These are phyloP conservation scores for Panaeolus cyanescens DNA, from an alignment of 768 basidiomycete species.

Conservation along the genomic window DNA sequence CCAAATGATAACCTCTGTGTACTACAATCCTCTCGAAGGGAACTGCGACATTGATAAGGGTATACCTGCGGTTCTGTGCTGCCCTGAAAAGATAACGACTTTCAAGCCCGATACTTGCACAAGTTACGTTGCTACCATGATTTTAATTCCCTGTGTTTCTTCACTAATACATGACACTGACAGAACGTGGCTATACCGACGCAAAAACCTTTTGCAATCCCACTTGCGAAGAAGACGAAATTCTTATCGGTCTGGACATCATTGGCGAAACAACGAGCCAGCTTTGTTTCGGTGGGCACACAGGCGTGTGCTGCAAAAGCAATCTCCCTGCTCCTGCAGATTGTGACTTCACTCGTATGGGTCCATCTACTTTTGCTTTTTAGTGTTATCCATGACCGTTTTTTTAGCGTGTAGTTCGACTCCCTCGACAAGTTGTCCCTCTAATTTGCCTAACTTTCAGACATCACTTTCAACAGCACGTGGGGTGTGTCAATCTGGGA, in stretches of 20 bases:
- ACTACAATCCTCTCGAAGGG: neutral
- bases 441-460: slow-evolving; percentile 1
- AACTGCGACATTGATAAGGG: neutral
- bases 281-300: neutral
- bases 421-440: neutral
- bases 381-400: neutral
- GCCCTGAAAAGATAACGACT: neutral
- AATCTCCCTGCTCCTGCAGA: neutral
- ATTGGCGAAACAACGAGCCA: neutral
- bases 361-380: neutral
- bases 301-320: neutral
- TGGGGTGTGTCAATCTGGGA: slow-evolving; percentile 3
- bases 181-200: neutral
- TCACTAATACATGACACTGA: neutral
- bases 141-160: neutral
- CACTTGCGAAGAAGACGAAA: neutral
- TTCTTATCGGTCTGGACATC: neutral
- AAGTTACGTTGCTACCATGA: neutral
- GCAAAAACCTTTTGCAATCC: neutral
- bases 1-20: neutral
- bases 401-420: neutral
- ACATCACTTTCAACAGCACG: slow-evolving; percentile 5
- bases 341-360: neutral
- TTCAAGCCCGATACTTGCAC: neutral
- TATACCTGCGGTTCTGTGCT: neutral